Base-by-base conservation (phyloP, 192 early-diverging fungal genomes). In the Geranomyces michiganensis region DNA sequence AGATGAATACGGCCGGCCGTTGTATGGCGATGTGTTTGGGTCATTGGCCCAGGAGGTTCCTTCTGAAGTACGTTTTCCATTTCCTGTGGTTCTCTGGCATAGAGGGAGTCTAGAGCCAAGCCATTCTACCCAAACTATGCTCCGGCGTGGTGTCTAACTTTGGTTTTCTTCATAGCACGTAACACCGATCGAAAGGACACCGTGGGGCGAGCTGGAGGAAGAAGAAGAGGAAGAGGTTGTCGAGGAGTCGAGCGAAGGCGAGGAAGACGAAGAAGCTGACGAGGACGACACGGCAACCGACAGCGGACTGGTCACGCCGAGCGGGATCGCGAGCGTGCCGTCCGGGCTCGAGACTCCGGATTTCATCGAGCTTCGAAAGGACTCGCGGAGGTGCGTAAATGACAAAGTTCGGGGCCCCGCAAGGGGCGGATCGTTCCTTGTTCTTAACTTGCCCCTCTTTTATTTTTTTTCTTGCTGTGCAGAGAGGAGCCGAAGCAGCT, bases 21-120 rank as follows among this genome's bases (percentile, higher is more conserved):
- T 99, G 9, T 99, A 95, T 68, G 97, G 97, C 9, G 94, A 99
- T 77, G 96, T 99, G 12, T 98, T 96, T 85, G 92, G 92, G 6
- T 83, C 85, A 0, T 65, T 82, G 78, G 89, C 24, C 0, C 45
- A 56, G 56, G 76, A 78, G 32, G 79, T 81, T 10, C 84, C 81
- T 9, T 71, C 73, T 32, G 90, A 91, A 70, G 88, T 89, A 61
- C 30, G 33, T 63, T n/a, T 41, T 41, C 7, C 21, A 9, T 64
- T 41, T 36, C 15, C 17, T 12, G 36, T 63, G 9, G 26, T 58
- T 24, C 12, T 58, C 14, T 12, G 14, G 26, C 10, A 47, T 47
- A 47, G 10, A 47, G n/a, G n/a, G n/a, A n/a, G n/a, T n/a, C n/a
- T n/a, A n/a, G n/a, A n/a, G n/a, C n/a, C n/a, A n/a, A n/a, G n/a